Conservation (phyloP, 768 basidiomycete species). For the Epithele typhae region DNA sequence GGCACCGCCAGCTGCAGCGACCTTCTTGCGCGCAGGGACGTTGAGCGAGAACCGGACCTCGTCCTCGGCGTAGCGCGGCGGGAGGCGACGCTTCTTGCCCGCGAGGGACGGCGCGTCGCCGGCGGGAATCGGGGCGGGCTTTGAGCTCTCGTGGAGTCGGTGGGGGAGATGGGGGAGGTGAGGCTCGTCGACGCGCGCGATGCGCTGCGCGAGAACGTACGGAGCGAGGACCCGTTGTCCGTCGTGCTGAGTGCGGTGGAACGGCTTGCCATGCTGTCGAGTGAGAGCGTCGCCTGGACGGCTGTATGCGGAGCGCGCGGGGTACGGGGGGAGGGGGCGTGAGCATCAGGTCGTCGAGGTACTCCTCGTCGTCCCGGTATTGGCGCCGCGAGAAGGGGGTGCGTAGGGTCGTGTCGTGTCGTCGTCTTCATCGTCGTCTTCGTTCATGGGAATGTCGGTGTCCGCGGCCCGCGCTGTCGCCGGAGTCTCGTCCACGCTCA, state of each 20-base stretch:
- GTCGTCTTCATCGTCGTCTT: conserved; percentile 43
- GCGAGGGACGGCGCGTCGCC: conserved; percentile 20
- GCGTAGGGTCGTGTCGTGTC: conserved; percentile 61
- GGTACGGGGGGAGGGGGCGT: conserved; percentile 12
- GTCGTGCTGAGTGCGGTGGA: conserved; percentile 27
- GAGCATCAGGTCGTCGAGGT: conserved; percentile 11
- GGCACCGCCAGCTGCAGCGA: not conserved
- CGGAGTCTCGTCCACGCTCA: conserved; percentile 17
- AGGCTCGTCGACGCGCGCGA: too few species aligned
- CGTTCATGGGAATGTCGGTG: too few species aligned
- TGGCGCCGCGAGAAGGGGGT: conserved; percentile 41
- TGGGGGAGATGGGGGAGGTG: conserved; percentile 18
- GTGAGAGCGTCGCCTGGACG: conserved; percentile 22
- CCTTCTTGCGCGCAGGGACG: conserved; percentile 6
- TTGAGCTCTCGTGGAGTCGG: conserved; percentile 3
- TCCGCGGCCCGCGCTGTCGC: conserved; percentile 21
- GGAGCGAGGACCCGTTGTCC: conserved; percentile 26
- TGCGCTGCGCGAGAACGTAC: too few species aligned
- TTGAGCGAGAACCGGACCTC: conserved; percentile 7
- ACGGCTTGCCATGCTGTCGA: conserved; percentile 19
- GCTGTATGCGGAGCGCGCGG: too few species aligned
- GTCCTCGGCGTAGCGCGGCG: conserved; percentile 13
- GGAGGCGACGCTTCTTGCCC: conserved; percentile 23
- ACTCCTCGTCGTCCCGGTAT: not conserved
- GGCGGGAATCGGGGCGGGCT: not conserved